Percentiles rank a stretch among this genome's conserved stretches.
Evolutionary conservation across 2,329 filamentous ascomycete genomes (phyloP).

Genomic region (Thermomyces lanuginosus): DNA sequence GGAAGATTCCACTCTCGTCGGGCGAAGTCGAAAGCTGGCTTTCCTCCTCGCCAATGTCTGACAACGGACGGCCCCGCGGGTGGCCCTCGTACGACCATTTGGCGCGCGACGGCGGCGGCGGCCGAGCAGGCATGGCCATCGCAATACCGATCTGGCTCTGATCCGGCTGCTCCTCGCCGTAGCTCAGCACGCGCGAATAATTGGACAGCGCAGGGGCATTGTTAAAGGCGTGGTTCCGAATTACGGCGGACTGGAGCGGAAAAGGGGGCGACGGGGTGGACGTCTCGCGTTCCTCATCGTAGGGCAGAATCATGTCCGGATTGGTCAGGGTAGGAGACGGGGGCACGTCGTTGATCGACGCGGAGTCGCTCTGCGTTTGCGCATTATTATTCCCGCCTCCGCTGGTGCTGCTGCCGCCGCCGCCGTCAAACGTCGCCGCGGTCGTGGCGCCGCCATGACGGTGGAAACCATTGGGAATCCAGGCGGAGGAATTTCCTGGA

Average conservation of each 20-base stretch:
- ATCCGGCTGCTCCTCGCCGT: too few species aligned
- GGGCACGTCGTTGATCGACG: slow-evolving; percentile 33
- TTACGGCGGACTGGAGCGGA: slow-evolving; percentile 29
- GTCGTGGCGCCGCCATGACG: too few species aligned
- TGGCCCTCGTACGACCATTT: slow-evolving; percentile 22
- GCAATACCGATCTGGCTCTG: slow-evolving; percentile 3
- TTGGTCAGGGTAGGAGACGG: slow-evolving; percentile 79
- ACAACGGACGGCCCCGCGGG: slow-evolving; percentile 25
- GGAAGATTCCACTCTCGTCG: slow-evolving; percentile 5
- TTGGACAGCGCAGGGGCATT: too few species aligned
- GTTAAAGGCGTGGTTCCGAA: too few species aligned
- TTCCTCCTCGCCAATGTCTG: slow-evolving; percentile 32
- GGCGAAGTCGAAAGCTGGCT: slow-evolving; percentile 13
- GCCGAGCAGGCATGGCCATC: slow-evolving; percentile 7
- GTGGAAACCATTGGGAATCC: too few species aligned
- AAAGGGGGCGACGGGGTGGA: slow-evolving; percentile 38
- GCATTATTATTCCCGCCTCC: too few species aligned
- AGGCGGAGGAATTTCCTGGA: too few species aligned
- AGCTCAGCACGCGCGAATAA: too few species aligned
- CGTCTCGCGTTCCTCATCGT: slow-evolving; percentile 36
- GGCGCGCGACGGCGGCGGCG: slow-evolving; percentile 16
- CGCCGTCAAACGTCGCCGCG: too few species aligned
- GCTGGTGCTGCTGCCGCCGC: too few species aligned
- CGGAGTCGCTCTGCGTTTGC: too few species aligned
- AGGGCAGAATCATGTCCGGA: slow-evolving; percentile 84